Base-by-base conservation (phyloP, 139 green algal genomes). In the Eudorina sp. region DNA sequence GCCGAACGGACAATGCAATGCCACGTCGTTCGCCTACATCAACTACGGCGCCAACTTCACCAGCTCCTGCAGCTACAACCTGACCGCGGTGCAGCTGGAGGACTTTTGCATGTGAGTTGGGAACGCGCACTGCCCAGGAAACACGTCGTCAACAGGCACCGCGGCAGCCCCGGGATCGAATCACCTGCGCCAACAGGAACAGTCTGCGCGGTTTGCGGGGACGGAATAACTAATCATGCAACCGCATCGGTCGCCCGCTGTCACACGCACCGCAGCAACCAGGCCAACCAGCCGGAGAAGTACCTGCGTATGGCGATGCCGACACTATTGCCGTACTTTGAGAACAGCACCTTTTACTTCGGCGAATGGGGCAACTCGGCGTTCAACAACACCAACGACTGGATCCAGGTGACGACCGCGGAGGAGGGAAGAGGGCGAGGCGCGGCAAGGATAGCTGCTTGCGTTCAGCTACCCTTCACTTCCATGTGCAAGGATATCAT, bases 341-440 rank as follows among this genome's bases (percentile, higher is more conserved):
- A 62, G 11, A 40, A 62, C 41, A 36, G 21, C 45, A 53, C 48
- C 11, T 38, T 92, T 34, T 89, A 88, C 43, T 14, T 92, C 29
- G 92, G 92, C 74, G 83, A 92, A 9, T 95, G 92, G 92, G 92
- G 92, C 74, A 90, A 93, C 83, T 83, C 88, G 29, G 77, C 93
- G 48, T 58, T 40, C 53, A 88, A 51, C 11, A 88, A 90, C 58
- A 45, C 77, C 45, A 85, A 75, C n/a, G 55, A 93, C 51, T 95
- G 92, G 92, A 1, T 92, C 25, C 53, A 91, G 80, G 86, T 93
- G 46, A 0, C 38, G 4, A 2, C 8, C 0, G 25, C 9, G 19
- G 6, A 23, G 41, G 41, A 23, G 38, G 70, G 70, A 16, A 53
- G 40, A 21, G 40, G 62, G 62, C 11, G 48, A 9, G 9, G 48